A percentile compares a stretch with the other conserved stretches of the same genome.
Conservation (phyloP, 306 rosid genomes). For the Vigna hirtella region DNA sequence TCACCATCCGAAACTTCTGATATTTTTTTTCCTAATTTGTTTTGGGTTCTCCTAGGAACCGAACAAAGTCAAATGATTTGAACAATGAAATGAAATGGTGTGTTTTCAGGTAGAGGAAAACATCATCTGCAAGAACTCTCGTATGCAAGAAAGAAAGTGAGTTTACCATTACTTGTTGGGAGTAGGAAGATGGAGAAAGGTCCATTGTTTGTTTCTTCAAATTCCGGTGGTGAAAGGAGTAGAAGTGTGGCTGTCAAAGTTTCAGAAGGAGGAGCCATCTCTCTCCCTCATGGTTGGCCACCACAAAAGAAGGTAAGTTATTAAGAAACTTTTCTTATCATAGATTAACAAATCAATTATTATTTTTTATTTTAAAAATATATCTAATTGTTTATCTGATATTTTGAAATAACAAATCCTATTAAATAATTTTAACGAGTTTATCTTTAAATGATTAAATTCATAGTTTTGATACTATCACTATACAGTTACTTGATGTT, state of each 20-base stretch:
- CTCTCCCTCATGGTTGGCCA: conserved; percentile 33
- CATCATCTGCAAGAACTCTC: not conserved
- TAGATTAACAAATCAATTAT: no score
- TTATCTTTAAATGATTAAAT: no score
- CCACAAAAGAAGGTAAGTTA: conserved; percentile 44
- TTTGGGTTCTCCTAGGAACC: not conserved
- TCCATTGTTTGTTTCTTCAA: conserved; percentile 41
- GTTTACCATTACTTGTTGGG: not conserved
- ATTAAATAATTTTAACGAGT: no score
- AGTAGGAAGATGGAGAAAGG: conserved; percentile 23
- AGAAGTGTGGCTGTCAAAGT: conserved; percentile 24
- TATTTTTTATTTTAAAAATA: no score
- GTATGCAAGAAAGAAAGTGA: conserved; percentile 3
- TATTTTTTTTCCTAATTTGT: not conserved
- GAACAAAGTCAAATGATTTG: not conserved
- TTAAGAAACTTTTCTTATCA: no score
- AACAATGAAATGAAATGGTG: not conserved
- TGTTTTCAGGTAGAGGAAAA: conserved; percentile 46
- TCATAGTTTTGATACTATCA: no score
- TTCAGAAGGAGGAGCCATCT: conserved; percentile 48
- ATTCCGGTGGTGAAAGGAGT: conserved; percentile 18
- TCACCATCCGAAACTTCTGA: not conserved
- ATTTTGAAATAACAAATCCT: no score
- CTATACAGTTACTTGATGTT: no score
- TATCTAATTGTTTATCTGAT: no score